Evolutionary conservation across 306 rosid species (phyloP).

Genomic region (Gastrolobium bilobum): DNA sequence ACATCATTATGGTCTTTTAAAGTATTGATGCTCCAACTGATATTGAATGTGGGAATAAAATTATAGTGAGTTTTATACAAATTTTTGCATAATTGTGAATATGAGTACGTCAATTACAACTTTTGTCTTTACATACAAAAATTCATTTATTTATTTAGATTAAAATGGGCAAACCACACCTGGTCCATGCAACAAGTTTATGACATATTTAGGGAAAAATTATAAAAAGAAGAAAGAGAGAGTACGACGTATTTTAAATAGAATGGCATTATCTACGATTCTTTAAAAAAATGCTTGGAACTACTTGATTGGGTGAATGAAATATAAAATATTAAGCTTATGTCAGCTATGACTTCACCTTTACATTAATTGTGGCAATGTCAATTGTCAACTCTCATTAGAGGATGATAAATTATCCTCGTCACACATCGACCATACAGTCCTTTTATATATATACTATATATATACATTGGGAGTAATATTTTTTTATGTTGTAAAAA

Average conservation of each 20-base stretch:
- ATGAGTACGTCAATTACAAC: no score
- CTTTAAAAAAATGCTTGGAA: not conserved
- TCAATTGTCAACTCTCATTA: not conserved
- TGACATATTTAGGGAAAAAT: not conserved
- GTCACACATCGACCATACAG: no score
- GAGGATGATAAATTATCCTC: no score
- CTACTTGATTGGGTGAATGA: not conserved
- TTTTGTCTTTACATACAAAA: not conserved
- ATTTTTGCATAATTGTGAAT: no score
- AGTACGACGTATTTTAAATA: not conserved
- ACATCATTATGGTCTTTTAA: no score
- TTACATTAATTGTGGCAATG: not conserved
- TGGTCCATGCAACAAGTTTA: conserved; percentile 4
- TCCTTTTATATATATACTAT: no score
- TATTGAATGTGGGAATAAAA: no score
- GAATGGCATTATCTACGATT: not conserved
- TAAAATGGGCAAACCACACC: not conserved
- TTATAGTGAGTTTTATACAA: no score
- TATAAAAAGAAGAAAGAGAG: not conserved
- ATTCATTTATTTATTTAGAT: not conserved
- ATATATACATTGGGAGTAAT: no score
- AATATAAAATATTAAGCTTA: not conserved
- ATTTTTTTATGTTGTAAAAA: no score
- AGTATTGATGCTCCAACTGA: no score
- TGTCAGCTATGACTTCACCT: conserved; percentile 44